phyloP scores from a whole-genome alignment of 192 early-diverging fungal genomes.

The Coemansia sp. region DNA sequence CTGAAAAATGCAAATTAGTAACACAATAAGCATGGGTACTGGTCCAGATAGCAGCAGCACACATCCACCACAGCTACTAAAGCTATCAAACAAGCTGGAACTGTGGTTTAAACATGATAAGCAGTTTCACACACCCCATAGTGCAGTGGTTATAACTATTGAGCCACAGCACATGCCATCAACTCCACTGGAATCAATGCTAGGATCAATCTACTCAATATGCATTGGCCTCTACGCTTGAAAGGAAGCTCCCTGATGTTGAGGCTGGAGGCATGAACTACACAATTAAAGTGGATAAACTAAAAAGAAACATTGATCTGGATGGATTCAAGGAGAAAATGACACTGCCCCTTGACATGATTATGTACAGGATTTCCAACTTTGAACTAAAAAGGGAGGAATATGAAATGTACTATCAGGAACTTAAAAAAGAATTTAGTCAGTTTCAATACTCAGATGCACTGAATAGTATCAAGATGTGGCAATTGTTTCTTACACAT shows the following conservation, averaged over 20 bases:
- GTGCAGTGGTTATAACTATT: conserved; percentile 66
- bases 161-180: background rate
- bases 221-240: conserved; percentile 70
- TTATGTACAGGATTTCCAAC: conserved; percentile 46
- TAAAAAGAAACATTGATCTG: background rate
- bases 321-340: conserved; percentile 85
- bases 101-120: conserved; percentile 94
- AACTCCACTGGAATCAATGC: conserved; percentile 62
- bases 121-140: conserved; percentile 82
- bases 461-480: background rate
- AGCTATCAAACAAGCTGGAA: conserved; percentile 31
- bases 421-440: background rate
- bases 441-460: background rate
- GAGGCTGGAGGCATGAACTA: conserved; percentile 73
- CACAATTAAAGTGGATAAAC: conserved; percentile 53
- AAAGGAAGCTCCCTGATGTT: conserved; percentile 78
- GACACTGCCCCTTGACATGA: conserved; percentile 60
- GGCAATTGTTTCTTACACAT: background rate
- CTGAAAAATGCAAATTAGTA: conserved; percentile 62
- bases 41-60: no score
- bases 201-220: conserved; percentile 63
- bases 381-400: conserved; percentile 2
- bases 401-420: background rate
- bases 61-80: conserved; percentile 15
- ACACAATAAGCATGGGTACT: background rate